A percentile compares a stretch with the other conserved stretches of the same genome.
These are phyloP conservation scores for Cocos nucifera DNA, from an alignment of 176 grass and related monocot species.

Conservation along the genomic window DNA sequence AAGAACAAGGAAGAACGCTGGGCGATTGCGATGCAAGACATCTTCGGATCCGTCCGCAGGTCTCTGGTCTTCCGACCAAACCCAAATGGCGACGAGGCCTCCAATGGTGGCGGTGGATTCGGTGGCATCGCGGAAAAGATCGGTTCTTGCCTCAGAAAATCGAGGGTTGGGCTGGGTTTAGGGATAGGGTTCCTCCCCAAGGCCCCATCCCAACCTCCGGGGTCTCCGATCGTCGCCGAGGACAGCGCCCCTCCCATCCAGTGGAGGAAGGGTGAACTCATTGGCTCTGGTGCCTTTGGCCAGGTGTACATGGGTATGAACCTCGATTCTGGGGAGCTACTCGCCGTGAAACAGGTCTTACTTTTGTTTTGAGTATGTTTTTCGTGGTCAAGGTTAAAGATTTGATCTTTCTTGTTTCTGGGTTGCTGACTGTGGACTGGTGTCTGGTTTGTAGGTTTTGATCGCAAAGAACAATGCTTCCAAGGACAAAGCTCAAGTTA, in stretches of 20 bases:
- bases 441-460: constrained; percentile 53
- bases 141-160: constrained; percentile 77
- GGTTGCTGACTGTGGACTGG: not conserved
- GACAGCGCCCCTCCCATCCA: constrained; percentile 54
- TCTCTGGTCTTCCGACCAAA: constrained; percentile 64
- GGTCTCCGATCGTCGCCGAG: constrained; percentile 18
- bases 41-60: constrained; percentile 84
- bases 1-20: constrained; percentile 48
- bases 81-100: constrained; percentile 15
- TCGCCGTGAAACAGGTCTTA: constrained; percentile 84
- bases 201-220: constrained; percentile 43
- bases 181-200: constrained; percentile 57
- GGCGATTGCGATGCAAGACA: constrained; percentile 42
- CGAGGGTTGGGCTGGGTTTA: constrained; percentile 54
- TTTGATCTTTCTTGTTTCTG: not conserved
- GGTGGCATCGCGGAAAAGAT: constrained; percentile 45
- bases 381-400: not conserved
- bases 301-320: constrained; percentile 99
- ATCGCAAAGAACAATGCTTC: constrained; percentile 73
- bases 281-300: constrained; percentile 79
- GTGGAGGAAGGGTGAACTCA: constrained; percentile 87
- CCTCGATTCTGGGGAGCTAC: constrained; percentile 91
- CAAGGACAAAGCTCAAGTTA: constrained; percentile 89
- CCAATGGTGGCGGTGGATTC: constrained; percentile 12
- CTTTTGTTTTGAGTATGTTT: not conserved